Evolutionary conservation across 148 eudicot genomes (phyloP), one percentile per base, ranked within the genome.

Genomic region (Nyssa sinensis): DNA sequence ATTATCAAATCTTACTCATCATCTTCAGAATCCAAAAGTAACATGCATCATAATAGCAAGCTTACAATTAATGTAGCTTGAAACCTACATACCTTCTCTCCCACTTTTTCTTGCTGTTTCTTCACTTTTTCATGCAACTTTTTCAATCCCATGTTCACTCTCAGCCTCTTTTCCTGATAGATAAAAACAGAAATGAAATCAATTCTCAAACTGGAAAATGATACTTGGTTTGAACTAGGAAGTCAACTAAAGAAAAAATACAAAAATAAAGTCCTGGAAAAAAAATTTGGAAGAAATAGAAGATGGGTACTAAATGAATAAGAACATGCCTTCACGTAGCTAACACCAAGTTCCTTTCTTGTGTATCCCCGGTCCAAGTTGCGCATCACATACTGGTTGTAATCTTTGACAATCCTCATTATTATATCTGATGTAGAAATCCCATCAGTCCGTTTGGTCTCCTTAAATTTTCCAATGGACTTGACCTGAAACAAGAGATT

Each of bases 311-410:
- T n/a, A n/a, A 12, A 60, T 35, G 67, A 27, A 21, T 21, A 62
- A 60, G 71, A 63, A 34, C 75, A 62, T 84, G 67, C 95, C 95
- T 88, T 90, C 70, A 90, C 92, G 82, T 83, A 90, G 85, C 92
- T 88, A 63, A 90, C 81, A 57, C 87, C 87, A 71, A 90, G 92
- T 53, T 90, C 92, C 85, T 83, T 90, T 85, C 95, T 88, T 24
- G 95, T 86, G 79, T 88, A 90, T 51, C 95, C 92, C 17, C 95
- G 88, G 74, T 85, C 89, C 86, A 90, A 85, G 79, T 90, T 90
- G 30, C 92, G 92, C 90, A 90, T 80, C 67, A 90, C 95, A 85
- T 88, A 90, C 53, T 88, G 80, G 76, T 90, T 90, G 69, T 90
- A 90, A 69, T 90, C 95, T 84, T 88, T 88, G 33, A 90, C 88